Evolutionary conservation across 1,139 yeast species (phyloP).

Genomic region (Suhomyces bribrorum): DNA sequence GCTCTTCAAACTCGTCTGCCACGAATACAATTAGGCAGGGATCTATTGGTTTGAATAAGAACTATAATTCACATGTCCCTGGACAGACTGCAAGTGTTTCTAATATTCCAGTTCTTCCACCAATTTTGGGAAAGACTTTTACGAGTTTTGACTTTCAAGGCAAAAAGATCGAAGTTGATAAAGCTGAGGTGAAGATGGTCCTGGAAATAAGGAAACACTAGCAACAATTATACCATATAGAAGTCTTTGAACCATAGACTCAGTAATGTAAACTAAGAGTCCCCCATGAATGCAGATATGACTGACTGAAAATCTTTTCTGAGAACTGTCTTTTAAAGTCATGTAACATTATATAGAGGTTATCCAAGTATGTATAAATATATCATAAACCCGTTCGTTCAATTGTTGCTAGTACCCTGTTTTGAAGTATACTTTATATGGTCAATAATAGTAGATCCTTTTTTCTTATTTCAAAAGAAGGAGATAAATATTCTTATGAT

Average conservation of each 20-base stretch:
- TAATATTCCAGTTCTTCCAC: constrained; percentile 10
- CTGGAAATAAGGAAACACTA: constrained; percentile 2
- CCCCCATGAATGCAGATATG: too few relatives aligned
- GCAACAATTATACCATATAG: neutral
- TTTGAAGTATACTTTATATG: too few relatives aligned
- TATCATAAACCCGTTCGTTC: too few relatives aligned
- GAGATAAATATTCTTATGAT: too few relatives aligned
- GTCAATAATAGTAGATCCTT: too few relatives aligned
- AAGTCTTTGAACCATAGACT: neutral
- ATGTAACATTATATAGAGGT: too few relatives aligned
- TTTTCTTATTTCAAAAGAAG: too few relatives aligned
- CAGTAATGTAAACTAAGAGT: too few relatives aligned
- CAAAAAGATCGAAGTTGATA: constrained; percentile 2
- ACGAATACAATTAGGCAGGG: constrained; percentile 7
- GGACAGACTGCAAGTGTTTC: neutral
- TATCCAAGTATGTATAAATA: too few relatives aligned
- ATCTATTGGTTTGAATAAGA: constrained; percentile 4
- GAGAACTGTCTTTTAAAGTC: too few relatives aligned
- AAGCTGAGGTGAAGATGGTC: constrained; percentile 6
- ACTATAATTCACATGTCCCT: constrained; percentile 7
- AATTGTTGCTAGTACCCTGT: too few relatives aligned
- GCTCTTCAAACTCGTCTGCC: constrained; percentile 7
- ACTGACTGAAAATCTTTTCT: too few relatives aligned
- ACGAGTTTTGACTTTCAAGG: constrained; percentile 3
- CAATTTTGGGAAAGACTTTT: constrained; percentile 8